A percentile compares a stretch with the other conserved stretches of the same genome.
These are phyloP conservation scores for Aspergillus alliaceus DNA, from an alignment of 2,329 filamentous ascomycete species.

Conservation along the genomic window DNA sequence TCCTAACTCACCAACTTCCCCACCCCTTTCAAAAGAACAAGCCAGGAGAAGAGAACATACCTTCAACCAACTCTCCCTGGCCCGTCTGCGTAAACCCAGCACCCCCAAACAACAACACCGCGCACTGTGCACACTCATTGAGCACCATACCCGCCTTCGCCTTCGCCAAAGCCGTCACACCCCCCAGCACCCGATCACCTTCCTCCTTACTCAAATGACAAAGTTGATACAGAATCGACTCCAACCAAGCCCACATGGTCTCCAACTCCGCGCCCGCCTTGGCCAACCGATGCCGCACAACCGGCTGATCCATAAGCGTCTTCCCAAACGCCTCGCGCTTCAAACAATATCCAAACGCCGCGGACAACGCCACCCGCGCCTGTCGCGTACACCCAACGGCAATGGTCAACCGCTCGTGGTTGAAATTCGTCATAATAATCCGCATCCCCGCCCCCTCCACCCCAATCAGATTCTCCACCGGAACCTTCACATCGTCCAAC, in stretches of 20 bases:
- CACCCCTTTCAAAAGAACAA: background rate
- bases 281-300: slow-evolving; percentile 71
- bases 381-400: slow-evolving; percentile 64
- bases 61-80: slow-evolving; percentile 69
- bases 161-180: slow-evolving; percentile 70
- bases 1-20: too few species aligned
- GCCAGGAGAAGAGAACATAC: slow-evolving; percentile 46
- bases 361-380: slow-evolving; percentile 59
- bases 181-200: slow-evolving; percentile 59
- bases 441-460: slow-evolving; percentile 70
- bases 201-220: slow-evolving; percentile 55
- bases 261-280: slow-evolving; percentile 69
- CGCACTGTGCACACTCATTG: slow-evolving; percentile 68
- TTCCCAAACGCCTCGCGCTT: slow-evolving; percentile 69
- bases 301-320: slow-evolving; percentile 70
- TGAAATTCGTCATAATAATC: slow-evolving; percentile 78
- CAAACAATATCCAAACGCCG: slow-evolving; percentile 63
- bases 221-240: slow-evolving; percentile 69
- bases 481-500: slow-evolving; percentile 72
- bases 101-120: slow-evolving; percentile 71
- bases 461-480: slow-evolving; percentile 68
- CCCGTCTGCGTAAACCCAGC: slow-evolving; percentile 68
- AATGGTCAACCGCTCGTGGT: slow-evolving; percentile 71
- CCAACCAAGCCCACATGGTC: slow-evolving; percentile 70
- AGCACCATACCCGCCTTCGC: slow-evolving; percentile 71